phyloP scores from a whole-genome alignment of 495 filamentous ascomycete species.

The Lichina pygmaea region DNA sequence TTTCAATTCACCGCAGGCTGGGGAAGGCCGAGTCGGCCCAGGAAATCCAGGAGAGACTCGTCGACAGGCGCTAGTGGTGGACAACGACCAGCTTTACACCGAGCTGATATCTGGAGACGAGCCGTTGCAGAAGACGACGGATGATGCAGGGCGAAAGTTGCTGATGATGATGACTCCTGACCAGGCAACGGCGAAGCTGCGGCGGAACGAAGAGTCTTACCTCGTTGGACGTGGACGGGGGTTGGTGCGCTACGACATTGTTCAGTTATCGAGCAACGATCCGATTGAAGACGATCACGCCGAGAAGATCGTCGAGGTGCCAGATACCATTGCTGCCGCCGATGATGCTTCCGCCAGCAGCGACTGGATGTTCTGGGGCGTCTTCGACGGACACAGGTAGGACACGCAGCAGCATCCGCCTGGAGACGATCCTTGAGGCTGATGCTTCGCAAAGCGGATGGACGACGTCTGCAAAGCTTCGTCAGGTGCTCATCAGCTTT shows the following conservation, averaged over 20 bases:
- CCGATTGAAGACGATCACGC: slow-evolving; percentile 96
- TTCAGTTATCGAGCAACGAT: slow-evolving; percentile 83
- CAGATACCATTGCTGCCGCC: slow-evolving; percentile 23
- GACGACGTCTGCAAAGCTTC: slow-evolving; percentile 92
- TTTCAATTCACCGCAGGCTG: slow-evolving; percentile 9
- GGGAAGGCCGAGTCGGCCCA: not conserved
- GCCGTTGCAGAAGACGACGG: slow-evolving; percentile 64
- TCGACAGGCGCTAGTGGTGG: slow-evolving; percentile 37
- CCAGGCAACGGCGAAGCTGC: slow-evolving; percentile 69
- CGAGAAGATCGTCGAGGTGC: slow-evolving; percentile 87
- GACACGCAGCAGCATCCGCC: slow-evolving; percentile 7
- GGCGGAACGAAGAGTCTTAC: slow-evolving; percentile 76
- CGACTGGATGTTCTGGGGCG: slow-evolving; percentile 99
- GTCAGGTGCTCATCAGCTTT: slow-evolving; percentile 70
- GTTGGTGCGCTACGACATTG: slow-evolving; percentile 86
- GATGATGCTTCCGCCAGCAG: slow-evolving; percentile 26
- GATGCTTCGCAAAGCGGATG: slow-evolving; percentile 36
- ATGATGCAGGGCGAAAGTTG: slow-evolving; percentile 53
- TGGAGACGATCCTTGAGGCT: not conserved
- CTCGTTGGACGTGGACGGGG: slow-evolving; percentile 71
- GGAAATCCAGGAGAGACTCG: slow-evolving; percentile 5
- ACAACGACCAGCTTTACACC: slow-evolving; percentile 62
- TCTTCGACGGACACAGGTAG: slow-evolving; percentile 91
- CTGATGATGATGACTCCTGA: slow-evolving; percentile 92
- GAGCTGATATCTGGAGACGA: slow-evolving; percentile 53